Percentiles rank a stretch among this genome's conserved stretches.
Evolutionary conservation across 306 rosid genomes (phyloP).

Genomic region (Malus orientalis): DNA sequence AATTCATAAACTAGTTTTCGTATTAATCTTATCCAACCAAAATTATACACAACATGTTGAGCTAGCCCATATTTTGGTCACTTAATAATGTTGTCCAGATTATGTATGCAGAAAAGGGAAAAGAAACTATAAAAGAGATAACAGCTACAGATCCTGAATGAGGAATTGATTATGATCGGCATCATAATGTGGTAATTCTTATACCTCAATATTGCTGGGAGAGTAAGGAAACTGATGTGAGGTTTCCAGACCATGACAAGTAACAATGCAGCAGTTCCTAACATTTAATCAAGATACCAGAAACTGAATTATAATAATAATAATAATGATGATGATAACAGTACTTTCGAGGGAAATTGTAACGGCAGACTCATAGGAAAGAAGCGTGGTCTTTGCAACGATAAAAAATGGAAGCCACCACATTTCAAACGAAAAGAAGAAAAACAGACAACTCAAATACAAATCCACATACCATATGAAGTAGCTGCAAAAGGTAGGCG

Average conservation of each 20-base stretch:
- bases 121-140: not conserved
- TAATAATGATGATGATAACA: not conserved
- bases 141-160: not conserved
- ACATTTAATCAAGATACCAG: constrained; percentile 19
- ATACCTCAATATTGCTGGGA: constrained; percentile 73
- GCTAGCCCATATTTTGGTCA: not conserved
- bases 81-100: not conserved
- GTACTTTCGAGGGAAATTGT: not conserved
- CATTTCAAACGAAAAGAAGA: not conserved
- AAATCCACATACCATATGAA: constrained; percentile 67
- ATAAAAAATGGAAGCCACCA: not conserved
- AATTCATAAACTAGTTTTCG: not conserved
- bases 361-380: not conserved
- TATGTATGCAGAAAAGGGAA: not conserved
- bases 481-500: constrained; percentile 87
- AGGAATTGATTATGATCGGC: not conserved
- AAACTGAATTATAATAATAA: not conserved
- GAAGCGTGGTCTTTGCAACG: not conserved
- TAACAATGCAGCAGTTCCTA: constrained; percentile 96
- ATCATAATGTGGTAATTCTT: not conserved
- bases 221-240: constrained; percentile 58
- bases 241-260: constrained; percentile 93
- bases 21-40: not conserved
- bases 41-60: not conserved
- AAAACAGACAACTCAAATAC: constrained; percentile 8